Conservation (phyloP, 345 rosid species). For the Eucalyptus rudis region DNA sequence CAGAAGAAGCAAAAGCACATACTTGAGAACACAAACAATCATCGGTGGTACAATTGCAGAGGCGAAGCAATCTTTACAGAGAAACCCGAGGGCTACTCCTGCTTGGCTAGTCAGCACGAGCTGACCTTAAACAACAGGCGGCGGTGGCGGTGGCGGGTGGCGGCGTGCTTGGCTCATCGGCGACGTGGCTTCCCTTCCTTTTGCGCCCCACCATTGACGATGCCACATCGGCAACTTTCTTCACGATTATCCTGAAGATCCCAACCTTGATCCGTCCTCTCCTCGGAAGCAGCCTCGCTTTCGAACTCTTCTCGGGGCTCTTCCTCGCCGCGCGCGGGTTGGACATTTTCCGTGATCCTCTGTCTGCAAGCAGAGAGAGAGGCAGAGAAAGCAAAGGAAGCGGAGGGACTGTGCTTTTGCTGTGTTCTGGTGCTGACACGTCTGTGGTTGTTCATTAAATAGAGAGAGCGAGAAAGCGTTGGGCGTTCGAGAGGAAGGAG, state of each 20-base stretch:
- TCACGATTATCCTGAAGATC: not conserved
- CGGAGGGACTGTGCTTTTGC: not conserved
- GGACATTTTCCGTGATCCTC: not conserved
- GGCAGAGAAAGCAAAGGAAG: not conserved
- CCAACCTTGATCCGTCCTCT: not conserved
- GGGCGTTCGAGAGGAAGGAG: not conserved
- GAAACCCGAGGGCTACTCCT: not conserved
- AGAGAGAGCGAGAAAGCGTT: not conserved
- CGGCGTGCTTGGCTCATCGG: too few species aligned
- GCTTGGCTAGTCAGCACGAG: not conserved
- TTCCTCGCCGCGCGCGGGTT: not conserved
- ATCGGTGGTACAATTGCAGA: not conserved
- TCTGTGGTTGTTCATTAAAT: not conserved
- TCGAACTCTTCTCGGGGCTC: not conserved
- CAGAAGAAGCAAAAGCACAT: not conserved
- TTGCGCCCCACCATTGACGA: not conserved
- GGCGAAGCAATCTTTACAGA: not conserved
- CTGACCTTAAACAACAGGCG: not conserved
- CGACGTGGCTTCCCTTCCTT: not conserved
- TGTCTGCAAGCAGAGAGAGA: not conserved
- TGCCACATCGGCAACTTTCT: not conserved
- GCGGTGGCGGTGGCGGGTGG: not conserved
- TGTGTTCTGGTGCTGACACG: not conserved
- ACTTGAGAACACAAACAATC: not conserved
- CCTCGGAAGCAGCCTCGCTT: not conserved